A percentile compares a stretch with the other conserved stretches of the same genome.
phyloP scores from a whole-genome alignment of 805 yeast species.

The Pichia scutulata region DNA sequence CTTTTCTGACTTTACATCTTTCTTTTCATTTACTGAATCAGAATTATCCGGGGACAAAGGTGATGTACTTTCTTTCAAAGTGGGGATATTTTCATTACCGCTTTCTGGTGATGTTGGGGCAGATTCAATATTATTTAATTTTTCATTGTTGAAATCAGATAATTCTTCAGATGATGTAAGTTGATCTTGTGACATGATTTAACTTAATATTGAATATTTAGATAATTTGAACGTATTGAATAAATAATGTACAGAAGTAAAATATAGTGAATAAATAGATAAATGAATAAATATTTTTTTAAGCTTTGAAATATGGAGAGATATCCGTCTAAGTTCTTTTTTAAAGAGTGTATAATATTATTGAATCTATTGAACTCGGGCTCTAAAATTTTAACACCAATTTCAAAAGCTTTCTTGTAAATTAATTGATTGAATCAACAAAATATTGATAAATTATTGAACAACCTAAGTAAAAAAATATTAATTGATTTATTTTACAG shows the following conservation, averaged over 20 bases:
- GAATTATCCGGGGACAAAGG: slow-evolving; percentile 34
- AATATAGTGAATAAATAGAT: background rate
- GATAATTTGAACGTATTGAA: background rate
- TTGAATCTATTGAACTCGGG: slow-evolving; percentile 16
- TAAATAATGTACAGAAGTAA: background rate
- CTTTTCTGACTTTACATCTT: slow-evolving; percentile 10
- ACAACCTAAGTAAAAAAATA: background rate
- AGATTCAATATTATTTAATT: slow-evolving; percentile 10
- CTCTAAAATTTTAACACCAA: slow-evolving; percentile 18
- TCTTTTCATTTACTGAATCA: slow-evolving; percentile 17
- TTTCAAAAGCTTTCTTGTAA: slow-evolving; percentile 11
- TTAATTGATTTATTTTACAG: background rate
- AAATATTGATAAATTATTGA: background rate
- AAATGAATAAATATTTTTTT: slow-evolving; percentile 4
- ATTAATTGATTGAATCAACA: slow-evolving; percentile 4
- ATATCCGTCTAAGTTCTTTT: slow-evolving; percentile 29
- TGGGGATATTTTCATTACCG: slow-evolving; percentile 14
- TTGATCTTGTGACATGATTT: slow-evolving; percentile 9
- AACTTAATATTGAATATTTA: background rate
- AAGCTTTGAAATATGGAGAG: slow-evolving; percentile 26
- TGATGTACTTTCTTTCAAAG: slow-evolving; percentile 28
- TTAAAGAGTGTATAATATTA: background rate
- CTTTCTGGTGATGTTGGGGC: slow-evolving; percentile 27
- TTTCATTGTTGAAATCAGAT: slow-evolving; percentile 14
- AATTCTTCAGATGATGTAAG: slow-evolving; percentile 13